phyloP scores from a whole-genome alignment of 1,139 yeast genomes.

The Nakaseomyces nivariensis region DNA sequence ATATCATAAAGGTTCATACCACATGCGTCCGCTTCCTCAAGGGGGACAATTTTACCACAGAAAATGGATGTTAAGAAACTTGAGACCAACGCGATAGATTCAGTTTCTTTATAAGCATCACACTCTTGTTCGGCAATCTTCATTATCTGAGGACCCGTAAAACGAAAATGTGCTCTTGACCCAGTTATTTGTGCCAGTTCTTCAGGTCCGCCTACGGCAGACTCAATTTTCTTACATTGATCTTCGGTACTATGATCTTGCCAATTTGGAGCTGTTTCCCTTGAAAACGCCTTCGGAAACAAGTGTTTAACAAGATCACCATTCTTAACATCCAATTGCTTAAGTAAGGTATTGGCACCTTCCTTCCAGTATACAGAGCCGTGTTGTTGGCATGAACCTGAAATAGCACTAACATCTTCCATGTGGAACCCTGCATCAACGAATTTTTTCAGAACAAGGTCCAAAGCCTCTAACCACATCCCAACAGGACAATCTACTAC shows the following conservation, averaged over 20 bases:
- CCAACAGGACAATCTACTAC: slow-evolving; percentile 67
- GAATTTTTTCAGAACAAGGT: slow-evolving; percentile 42
- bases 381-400: slow-evolving; percentile 90
- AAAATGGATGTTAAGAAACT: slow-evolving; percentile 67
- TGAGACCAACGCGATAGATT: slow-evolving; percentile 64
- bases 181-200: slow-evolving; percentile 64
- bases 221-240: slow-evolving; percentile 58
- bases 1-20: slow-evolving; percentile 85
- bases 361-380: slow-evolving; percentile 78
- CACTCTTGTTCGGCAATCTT: slow-evolving; percentile 53
- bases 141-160: slow-evolving; percentile 83
- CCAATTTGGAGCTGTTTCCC: slow-evolving; percentile 78
- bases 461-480: slow-evolving; percentile 85
- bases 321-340: slow-evolving; percentile 23
- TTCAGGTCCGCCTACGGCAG: slow-evolving; percentile 45
- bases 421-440: slow-evolving; percentile 44
- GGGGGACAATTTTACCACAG: slow-evolving; percentile 49
- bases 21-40: slow-evolving; percentile 83
- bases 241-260: slow-evolving; percentile 81
- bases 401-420: slow-evolving; percentile 50
- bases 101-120: slow-evolving; percentile 45
- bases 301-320: slow-evolving; percentile 39
- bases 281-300: slow-evolving; percentile 43
- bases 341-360: slow-evolving; percentile 36
- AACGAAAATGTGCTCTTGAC: slow-evolving; percentile 79